phyloP scores from a whole-genome alignment of 2,329 filamentous ascomycete genomes.

The Fusarium succisae region DNA sequence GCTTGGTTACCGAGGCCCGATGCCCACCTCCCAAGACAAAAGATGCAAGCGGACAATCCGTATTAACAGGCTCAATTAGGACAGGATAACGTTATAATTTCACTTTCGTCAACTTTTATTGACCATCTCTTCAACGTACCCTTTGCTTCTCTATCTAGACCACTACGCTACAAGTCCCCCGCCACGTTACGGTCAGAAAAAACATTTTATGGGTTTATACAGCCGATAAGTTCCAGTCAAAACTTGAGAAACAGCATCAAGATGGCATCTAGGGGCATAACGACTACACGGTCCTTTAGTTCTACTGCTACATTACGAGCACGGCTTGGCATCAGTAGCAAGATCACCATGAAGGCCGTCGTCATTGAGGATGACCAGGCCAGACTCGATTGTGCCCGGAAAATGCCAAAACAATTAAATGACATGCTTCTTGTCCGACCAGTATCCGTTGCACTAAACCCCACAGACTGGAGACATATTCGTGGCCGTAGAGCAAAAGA shows the following conservation, averaged over 20 bases:
- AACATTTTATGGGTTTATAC: accelerated
- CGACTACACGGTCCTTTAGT: background rate
- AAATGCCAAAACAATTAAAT: background rate
- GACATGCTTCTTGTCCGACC: background rate
- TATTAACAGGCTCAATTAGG: accelerated
- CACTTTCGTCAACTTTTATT: background rate
- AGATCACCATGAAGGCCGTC: background rate
- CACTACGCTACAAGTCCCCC: background rate
- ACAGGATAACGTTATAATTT: background rate
- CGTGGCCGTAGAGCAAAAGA: background rate
- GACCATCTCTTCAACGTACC: background rate
- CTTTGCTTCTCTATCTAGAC: background rate
- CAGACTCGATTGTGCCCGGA: background rate
- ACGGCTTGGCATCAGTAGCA: background rate
- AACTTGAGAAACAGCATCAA: accelerated
- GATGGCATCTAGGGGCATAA: background rate
- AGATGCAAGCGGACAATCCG: background rate
- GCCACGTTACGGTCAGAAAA: accelerated
- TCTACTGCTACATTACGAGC: background rate
- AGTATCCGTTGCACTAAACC: background rate
- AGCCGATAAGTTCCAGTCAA: accelerated
- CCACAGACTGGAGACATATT: background rate
- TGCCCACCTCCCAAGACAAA: accelerated
- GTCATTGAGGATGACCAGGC: background rate
- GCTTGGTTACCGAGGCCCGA: background rate